Percentiles rank a stretch among this genome's conserved stretches.
These are phyloP conservation scores for Dimocarpus longan DNA, from an alignment of 345 rosid species.

Conservation along the genomic window DNA sequence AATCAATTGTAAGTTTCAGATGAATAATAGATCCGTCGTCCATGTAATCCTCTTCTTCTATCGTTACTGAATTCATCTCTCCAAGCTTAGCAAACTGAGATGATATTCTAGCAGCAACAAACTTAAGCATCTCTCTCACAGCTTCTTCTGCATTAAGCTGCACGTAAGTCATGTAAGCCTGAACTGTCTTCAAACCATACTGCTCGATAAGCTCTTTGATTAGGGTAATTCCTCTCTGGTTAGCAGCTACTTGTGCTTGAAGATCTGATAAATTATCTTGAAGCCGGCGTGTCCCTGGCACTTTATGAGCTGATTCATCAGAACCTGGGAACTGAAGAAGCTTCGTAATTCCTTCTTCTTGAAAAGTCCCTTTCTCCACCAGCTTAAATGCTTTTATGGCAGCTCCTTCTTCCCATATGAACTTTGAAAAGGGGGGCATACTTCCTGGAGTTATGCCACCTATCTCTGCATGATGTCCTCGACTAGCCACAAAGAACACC, in stretches of 20 bases:
- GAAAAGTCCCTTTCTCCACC: conserved; percentile 78
- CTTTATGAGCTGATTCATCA: conserved; percentile 46
- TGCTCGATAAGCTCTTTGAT: conserved; percentile 90
- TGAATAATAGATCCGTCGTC: conserved; percentile 90
- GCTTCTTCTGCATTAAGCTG: conserved; percentile 94
- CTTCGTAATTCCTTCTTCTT: conserved; percentile 83
- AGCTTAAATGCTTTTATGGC: conserved; percentile 96
- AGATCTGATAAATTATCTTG: conserved; percentile 94
- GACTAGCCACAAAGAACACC: conserved; percentile 96
- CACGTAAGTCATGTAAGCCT: conserved; percentile 89
- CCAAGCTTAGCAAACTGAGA: conserved; percentile 34
- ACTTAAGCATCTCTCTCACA: conserved; percentile 93
- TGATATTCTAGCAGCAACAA: conserved; percentile 66
- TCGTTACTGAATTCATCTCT: conserved; percentile 39
- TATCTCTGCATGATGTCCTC: conserved; percentile 99
- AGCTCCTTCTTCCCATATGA: conserved; percentile 96
- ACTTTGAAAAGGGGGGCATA: conserved; percentile 98
- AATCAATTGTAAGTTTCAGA: conserved; percentile 68
- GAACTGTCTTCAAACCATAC: conserved; percentile 83
- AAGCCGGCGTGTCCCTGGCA: conserved; percentile 86
- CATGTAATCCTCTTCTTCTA: conserved; percentile 92
- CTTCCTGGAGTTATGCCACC: conserved; percentile 99
- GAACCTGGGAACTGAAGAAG: conserved; percentile 70
- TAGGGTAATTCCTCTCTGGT: conserved; percentile 85
- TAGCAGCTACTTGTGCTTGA: conserved; percentile 97